These are phyloP conservation scores for Kitagawia praeruptora DNA, from an alignment of 129 eudicot species.

Conservation along the genomic window DNA sequence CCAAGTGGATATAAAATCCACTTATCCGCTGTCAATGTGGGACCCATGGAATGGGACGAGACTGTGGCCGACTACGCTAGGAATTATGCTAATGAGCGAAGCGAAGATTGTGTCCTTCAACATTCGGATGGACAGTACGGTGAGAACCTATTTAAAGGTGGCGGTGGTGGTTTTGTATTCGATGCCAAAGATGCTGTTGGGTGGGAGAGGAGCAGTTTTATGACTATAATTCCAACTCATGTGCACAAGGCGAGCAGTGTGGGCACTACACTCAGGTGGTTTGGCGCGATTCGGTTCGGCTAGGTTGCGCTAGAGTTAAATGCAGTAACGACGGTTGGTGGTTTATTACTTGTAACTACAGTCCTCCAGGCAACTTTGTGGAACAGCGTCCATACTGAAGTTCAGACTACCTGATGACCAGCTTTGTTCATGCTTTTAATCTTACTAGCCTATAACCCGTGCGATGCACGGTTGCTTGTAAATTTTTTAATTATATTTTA, in stretches of 20 bases:
- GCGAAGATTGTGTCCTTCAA: constrained; percentile 19
- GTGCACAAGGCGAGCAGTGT: constrained; percentile 26
- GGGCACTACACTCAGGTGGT: constrained; percentile 52
- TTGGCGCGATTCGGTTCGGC: constrained; percentile 31
- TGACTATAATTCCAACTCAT: constrained; percentile 30
- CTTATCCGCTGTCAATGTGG: constrained; percentile 40
- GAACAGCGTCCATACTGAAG: not conserved
- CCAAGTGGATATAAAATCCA: too few species aligned
- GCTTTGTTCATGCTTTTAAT: too few species aligned
- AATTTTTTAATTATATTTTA: too few species aligned
- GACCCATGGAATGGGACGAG: constrained; percentile 36
- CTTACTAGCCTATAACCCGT: too few species aligned
- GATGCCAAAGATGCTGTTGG: constrained; percentile 42
- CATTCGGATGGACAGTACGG: constrained; percentile 43
- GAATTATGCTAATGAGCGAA: constrained; percentile 30
- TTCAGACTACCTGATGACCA: too few species aligned
- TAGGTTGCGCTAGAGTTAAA: constrained; percentile 46
- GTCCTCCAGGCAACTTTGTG: not conserved
- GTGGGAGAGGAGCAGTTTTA: constrained; percentile 39
- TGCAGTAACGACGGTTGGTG: constrained; percentile 27
- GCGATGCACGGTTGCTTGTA: too few species aligned
- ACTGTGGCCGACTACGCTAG: constrained; percentile 39
- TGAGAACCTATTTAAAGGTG: constrained; percentile 25
- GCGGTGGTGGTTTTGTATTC: constrained; percentile 1
- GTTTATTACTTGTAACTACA: constrained; percentile 3